Percentiles rank a stretch among this genome's conserved stretches.
phyloP scores from a whole-genome alignment of 768 basidiomycete species.

The Tricholoma furcatifolium region DNA sequence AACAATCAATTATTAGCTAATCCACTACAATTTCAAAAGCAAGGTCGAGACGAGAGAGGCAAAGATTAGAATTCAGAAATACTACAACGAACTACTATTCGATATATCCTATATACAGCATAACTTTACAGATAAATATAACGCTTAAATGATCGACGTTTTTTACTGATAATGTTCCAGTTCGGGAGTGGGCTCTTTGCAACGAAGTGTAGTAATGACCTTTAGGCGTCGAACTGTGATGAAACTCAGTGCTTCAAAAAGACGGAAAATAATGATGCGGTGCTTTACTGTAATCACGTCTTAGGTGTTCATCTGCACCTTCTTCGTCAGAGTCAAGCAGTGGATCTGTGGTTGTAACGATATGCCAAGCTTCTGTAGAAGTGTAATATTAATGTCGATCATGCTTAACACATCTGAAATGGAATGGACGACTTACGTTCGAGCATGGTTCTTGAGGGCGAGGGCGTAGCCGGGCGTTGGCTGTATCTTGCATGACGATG shows the following conservation, averaged over 20 bases:
- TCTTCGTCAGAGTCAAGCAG: constrained; percentile 76
- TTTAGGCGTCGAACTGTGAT: constrained; percentile 55
- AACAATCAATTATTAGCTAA: too few species aligned
- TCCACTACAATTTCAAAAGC: too few species aligned
- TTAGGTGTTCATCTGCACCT: constrained; percentile 58
- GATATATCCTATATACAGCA: constrained; percentile 11
- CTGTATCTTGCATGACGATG: constrained; percentile 8
- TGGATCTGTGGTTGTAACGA: constrained; percentile 66
- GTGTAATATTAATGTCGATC: not conserved
- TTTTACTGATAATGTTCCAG: constrained; percentile 22
- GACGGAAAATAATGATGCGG: not conserved
- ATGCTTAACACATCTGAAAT: not conserved
- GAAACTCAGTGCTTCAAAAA: constrained; percentile 8
- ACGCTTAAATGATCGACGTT: too few species aligned
- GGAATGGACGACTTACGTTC: constrained; percentile 50
- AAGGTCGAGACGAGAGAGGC: too few species aligned
- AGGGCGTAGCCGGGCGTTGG: constrained; percentile 20
- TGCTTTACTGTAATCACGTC: constrained; percentile 62
- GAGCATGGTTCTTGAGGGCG: constrained; percentile 53
- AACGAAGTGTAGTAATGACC: constrained; percentile 57
- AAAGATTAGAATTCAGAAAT: not conserved
- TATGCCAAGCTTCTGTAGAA: constrained; percentile 69
- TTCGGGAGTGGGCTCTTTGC: constrained; percentile 58
- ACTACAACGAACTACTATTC: not conserved
- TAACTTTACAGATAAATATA: constrained; percentile 16